These are phyloP conservation scores for Hanseniaspora taiwanica DNA, from an alignment of 805 yeast genomes.

Conservation along the genomic window DNA sequence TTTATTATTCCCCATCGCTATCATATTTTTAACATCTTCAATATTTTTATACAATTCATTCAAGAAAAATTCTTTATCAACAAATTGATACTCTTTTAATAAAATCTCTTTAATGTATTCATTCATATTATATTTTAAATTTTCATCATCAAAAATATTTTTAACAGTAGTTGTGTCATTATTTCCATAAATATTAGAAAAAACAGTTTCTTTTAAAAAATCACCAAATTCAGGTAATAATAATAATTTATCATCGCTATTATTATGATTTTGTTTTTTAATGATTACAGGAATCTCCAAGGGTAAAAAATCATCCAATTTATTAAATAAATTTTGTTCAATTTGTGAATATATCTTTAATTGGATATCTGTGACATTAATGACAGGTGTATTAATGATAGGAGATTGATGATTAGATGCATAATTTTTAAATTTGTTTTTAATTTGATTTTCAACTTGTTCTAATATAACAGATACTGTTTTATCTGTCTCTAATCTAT, in stretches of 20 bases:
- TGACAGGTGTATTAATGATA: background rate
- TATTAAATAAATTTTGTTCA: background rate
- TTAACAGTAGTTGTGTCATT: too few relatives aligned
- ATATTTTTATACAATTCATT: constrained; percentile 16
- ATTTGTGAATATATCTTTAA: background rate
- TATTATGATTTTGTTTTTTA: constrained; percentile 6
- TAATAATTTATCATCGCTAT: constrained; percentile 9
- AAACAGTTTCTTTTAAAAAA: constrained; percentile 12
- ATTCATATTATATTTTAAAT: constrained; percentile 16
- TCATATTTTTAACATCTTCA: constrained; percentile 13
- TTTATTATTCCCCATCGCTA: constrained; percentile 6
- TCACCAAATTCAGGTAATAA: constrained; percentile 21
- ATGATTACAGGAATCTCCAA: constrained; percentile 20
- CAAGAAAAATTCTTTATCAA: constrained; percentile 18
- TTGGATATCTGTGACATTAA: background rate
- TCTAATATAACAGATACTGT: constrained; percentile 5
- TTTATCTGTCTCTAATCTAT: constrained; percentile 15
- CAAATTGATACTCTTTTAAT: constrained; percentile 19
- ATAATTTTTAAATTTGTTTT: background rate
- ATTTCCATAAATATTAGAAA: too few relatives aligned
- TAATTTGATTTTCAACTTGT: constrained; percentile 9
- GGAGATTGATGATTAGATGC: background rate
- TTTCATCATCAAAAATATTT: too few relatives aligned
- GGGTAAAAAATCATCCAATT: constrained; percentile 11
- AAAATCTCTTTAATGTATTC: constrained; percentile 20